Conservation (phyloP, 2,329 filamentous ascomycete species). For the Trichoderma koningii region DNA sequence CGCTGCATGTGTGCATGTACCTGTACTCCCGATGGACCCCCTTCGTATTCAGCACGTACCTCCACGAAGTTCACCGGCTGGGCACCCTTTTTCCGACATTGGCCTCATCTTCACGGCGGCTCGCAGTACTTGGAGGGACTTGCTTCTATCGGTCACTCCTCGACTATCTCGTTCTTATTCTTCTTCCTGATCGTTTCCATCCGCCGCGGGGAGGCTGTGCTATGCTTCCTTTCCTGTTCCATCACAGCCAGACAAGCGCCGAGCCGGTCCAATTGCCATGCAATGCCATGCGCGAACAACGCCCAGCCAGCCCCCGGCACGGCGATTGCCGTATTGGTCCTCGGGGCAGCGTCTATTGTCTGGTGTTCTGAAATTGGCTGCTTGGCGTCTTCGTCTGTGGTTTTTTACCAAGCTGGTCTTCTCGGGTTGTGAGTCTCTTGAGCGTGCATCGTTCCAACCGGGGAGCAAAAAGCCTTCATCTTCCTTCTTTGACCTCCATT, state of each 20-base stretch:
- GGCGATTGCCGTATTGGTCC: constrained; percentile 18
- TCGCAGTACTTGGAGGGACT: too few species aligned
- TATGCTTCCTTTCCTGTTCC: not conserved
- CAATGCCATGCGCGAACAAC: not conserved
- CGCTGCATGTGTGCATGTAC: not conserved
- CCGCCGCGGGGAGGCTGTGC: constrained; percentile 15
- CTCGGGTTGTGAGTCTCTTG: not conserved
- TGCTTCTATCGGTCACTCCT: not conserved
- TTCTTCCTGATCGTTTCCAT: not conserved
- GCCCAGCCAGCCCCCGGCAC: not conserved
- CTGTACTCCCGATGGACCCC: constrained; percentile 3
- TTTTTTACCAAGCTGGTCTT: not conserved
- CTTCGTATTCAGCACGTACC: constrained; percentile 17
- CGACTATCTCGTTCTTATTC: not conserved
- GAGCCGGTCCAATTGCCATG: constrained; percentile 1
- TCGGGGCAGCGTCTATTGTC: constrained; percentile 2
- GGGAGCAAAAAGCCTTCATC: too few species aligned
- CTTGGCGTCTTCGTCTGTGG: not conserved
- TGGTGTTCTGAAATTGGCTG: constrained; percentile 3
- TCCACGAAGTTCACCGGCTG: too few species aligned
- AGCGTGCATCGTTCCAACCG: not conserved
- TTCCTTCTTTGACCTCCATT: not conserved
- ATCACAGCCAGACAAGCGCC: not conserved
- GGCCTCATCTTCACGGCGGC: too few species aligned
- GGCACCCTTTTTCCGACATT: too few species aligned